Evolutionary conservation across 768 basidiomycete genomes (phyloP).

Genomic region (Phaffia australis): DNA sequence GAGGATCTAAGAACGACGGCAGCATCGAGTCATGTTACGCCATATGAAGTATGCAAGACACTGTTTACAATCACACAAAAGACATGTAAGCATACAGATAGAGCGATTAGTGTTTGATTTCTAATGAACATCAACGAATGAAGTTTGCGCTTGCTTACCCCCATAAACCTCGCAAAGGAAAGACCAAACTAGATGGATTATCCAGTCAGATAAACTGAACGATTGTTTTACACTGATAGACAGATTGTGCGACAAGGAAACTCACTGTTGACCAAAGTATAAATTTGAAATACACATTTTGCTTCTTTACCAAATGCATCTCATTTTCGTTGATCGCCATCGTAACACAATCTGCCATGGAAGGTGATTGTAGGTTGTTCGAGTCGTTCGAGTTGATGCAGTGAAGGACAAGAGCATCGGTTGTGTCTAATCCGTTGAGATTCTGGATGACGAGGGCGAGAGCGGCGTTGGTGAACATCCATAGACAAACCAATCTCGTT

Average conservation of each 20-base stretch:
- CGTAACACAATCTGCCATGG: constrained; percentile 36
- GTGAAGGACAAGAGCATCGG: constrained; percentile 28
- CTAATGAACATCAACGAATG: background rate
- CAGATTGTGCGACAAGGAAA: background rate
- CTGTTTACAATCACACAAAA: constrained; percentile 37
- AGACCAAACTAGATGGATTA: constrained; percentile 45
- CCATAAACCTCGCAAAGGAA: constrained; percentile 59
- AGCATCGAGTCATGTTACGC: constrained; percentile 70
- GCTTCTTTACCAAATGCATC: constrained; percentile 40
- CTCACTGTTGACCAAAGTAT: constrained; percentile 60
- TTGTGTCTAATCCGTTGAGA: constrained; percentile 34
- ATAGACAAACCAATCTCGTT: constrained; percentile 34
- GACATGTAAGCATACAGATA: constrained; percentile 10
- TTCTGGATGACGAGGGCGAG: constrained; percentile 34
- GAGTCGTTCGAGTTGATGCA: constrained; percentile 28
- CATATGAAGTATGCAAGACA: constrained; percentile 74
- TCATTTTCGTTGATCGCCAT: constrained; percentile 40
- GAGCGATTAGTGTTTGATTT: constrained; percentile 10
- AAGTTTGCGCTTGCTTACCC: constrained; percentile 47
- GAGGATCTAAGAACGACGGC: constrained; percentile 44
- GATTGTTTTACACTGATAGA: too few species aligned
- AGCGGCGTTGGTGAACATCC: constrained; percentile 36
- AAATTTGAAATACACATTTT: constrained; percentile 60
- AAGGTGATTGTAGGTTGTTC: constrained; percentile 55
- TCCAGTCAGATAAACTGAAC: background rate